A percentile compares a stretch with the other conserved stretches of the same genome.
phyloP scores from a whole-genome alignment of 1,139 yeast genomes.

The Magnusiomyces suaveolens region DNA sequence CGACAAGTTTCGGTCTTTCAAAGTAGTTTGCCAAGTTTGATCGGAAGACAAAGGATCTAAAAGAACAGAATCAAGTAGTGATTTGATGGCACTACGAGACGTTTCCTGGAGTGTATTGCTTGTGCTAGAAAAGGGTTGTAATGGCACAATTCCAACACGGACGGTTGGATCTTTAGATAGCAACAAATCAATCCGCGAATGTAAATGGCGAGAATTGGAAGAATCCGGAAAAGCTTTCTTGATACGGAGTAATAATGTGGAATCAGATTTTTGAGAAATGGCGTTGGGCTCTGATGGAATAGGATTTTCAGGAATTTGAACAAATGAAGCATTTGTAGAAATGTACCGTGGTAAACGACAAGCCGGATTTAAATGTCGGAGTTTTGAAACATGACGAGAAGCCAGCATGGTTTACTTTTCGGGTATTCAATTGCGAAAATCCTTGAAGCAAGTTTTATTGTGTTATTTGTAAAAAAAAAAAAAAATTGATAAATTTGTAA shows the following conservation, averaged over 20 bases:
- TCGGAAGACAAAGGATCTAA: slow-evolving; percentile 33
- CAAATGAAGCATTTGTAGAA: background rate
- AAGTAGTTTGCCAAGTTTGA: slow-evolving; percentile 27
- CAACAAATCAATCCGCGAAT: slow-evolving; percentile 19
- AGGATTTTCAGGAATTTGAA: background rate
- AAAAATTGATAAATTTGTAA: no score
- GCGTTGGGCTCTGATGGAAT: background rate
- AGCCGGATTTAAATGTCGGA: background rate
- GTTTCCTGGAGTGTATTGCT: slow-evolving; percentile 15
- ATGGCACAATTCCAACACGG: slow-evolving; percentile 14
- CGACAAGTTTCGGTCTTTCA: slow-evolving; percentile 26
- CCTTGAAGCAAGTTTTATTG: no score
- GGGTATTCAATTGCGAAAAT: no score
- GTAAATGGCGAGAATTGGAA: slow-evolving; percentile 14
- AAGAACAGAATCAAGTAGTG: slow-evolving; percentile 27
- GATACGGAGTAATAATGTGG: background rate
- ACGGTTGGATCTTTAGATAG: slow-evolving; percentile 6
- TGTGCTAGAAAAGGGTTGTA: slow-evolving; percentile 26
- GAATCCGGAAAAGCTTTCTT: slow-evolving; percentile 3
- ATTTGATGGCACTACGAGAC: slow-evolving; percentile 22
- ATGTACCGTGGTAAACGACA: background rate
- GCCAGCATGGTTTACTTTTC: background rate
- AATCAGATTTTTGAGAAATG: background rate
- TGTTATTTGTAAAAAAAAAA: no score
- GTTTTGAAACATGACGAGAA: background rate